phyloP scores from a whole-genome alignment of 495 filamentous ascomycete species.

The Aspergillus coremiiformis region DNA sequence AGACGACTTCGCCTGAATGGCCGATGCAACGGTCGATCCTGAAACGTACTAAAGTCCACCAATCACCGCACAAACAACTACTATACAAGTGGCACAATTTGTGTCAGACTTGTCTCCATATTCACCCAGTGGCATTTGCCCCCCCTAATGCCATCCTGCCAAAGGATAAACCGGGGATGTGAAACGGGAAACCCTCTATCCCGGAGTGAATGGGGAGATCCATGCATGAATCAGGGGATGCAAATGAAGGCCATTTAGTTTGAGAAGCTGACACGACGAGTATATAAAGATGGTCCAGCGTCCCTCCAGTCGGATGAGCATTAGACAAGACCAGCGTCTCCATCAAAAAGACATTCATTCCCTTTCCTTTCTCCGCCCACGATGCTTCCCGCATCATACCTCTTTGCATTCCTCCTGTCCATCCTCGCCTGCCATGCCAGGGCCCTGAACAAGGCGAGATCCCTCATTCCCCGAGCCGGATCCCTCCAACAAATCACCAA shows the following conservation, averaged over 20 bases:
- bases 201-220: too few relatives aligned
- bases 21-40: too few relatives aligned
- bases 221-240: too few relatives aligned
- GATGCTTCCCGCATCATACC: neutral
- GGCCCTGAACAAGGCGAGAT: neutral
- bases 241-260: too few relatives aligned
- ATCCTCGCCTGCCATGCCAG: conserved; percentile 6
- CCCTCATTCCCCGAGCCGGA: conserved; percentile 9
- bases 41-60: neutral
- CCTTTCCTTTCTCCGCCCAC: neutral
- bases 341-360: neutral
- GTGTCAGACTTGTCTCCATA: neutral
- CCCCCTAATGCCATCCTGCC: neutral
- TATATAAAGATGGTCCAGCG: too few relatives aligned
- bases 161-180: neutral
- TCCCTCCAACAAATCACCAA: conserved; percentile 16
- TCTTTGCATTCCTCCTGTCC: conserved; percentile 7
- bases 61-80: neutral
- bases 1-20: too few relatives aligned
- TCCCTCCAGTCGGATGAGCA: too few relatives aligned
- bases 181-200: too few relatives aligned
- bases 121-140: neutral
- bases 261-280: too few relatives aligned
- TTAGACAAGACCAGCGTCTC: too few relatives aligned
- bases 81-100: neutral